Evolutionary conservation across 257 asterid genomes (phyloP), one percentile per base, ranked within the genome.

Genomic region (Primulina eburnea): DNA sequence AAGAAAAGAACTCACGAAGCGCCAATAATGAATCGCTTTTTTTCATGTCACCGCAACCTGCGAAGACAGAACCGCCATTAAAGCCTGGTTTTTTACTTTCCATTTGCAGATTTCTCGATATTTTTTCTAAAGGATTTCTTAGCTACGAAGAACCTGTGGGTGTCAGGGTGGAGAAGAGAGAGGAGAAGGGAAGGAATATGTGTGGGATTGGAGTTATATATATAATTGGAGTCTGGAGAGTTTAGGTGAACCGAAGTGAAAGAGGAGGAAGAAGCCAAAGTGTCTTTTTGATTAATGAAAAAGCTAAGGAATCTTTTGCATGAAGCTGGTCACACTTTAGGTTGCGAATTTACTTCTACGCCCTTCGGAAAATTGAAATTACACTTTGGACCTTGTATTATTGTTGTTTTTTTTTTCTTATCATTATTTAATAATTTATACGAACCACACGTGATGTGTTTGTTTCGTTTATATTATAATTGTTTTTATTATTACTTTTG

Each of bases 21-120:
- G 80, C 90, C 73, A 87, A 64, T 29, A 84, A 79, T 4, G 95
- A 84, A 14, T 74, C 81, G 80, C 95, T 90, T 52, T 80, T 82
- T 70, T 83, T 88, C 91, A 84, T 84, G 40, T 75, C 82, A 52
- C 74, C 33, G 80, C 65, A 43, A 17, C 65, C 77, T 50, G 21
- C 8, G 64, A 60, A 79, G 33, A 65, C 75, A 62, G 85, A 67
- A 37, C 50, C 79, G 73, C 73, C 79, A 74, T 84, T 79, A 14
- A 57, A 47, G 6, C 47, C 62, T 28, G 68, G 16, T 74, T 74
- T 82, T 75, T 76, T 69, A 59, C 62, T 70, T 14, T 82, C 83
- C 86, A 82, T 80, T 50, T 56, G 55, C 61, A 18, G 38, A 33
- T 21, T 64, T 26, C 68, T 56, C 32, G 30, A 62, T 20, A 10